Conservation (phyloP, 768 basidiomycete species). For the Botryobasidium botryosum region DNA sequence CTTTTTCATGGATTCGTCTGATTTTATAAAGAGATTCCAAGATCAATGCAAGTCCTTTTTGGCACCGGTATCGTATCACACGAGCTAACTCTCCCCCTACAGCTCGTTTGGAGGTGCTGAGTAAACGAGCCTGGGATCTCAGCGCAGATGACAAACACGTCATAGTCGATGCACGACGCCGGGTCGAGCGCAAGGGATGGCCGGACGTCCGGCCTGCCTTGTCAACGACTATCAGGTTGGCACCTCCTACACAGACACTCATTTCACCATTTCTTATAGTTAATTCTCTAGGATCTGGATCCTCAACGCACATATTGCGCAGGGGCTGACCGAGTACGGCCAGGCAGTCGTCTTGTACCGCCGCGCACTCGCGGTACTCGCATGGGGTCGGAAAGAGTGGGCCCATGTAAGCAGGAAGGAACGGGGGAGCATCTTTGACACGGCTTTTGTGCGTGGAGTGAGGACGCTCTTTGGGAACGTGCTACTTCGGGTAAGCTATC, state of each 20-base stretch:
- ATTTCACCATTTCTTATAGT: neutral
- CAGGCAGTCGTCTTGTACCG: neutral
- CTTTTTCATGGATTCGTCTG: neutral
- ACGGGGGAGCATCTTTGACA: slow-evolving; percentile 1
- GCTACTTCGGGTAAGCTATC: neutral
- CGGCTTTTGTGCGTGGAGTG: slow-evolving; percentile 3
- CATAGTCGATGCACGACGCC: neutral
- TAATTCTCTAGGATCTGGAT: neutral
- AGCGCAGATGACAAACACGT: neutral
- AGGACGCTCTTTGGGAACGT: neutral
- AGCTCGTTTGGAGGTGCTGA: slow-evolving; percentile 2
- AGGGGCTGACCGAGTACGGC: neutral
- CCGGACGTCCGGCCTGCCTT: neutral
- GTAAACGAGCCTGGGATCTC: neutral
- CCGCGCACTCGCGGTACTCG: slow-evolving; percentile 1
- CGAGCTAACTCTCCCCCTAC: neutral
- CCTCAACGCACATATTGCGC: neutral
- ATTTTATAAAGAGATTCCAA: neutral
- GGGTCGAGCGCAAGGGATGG: neutral
- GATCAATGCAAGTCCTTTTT: neutral
- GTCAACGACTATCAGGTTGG: neutral
- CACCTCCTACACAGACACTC: neutral
- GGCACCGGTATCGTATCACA: neutral
- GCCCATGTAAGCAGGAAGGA: neutral
- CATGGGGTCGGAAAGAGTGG: slow-evolving; percentile 2